Base-by-base conservation (phyloP, 2,329 filamentous ascomycete genomes). In the Juglanconis juglandina region DNA sequence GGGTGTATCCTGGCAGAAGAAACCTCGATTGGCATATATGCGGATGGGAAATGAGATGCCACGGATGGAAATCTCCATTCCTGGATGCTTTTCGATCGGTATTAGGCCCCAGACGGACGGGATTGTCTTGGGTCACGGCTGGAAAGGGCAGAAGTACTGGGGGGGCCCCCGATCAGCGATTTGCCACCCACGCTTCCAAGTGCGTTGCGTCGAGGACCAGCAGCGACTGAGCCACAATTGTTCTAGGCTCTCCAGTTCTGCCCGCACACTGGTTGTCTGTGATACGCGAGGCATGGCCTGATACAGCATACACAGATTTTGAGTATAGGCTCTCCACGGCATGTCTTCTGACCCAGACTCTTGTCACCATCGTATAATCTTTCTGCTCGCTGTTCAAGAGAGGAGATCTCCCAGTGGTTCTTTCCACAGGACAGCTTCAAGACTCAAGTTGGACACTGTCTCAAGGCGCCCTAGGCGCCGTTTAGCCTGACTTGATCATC, bases 191-290 rank as follows among this genome's bases (percentile, higher is more conserved):
- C 50, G 13, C 34, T 24, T 5, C 35, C 46, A 13, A 34, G 11
- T 35, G 10, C 5, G 37, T 35, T 55, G 34, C 44, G 5, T 34
- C 47, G 34, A 58, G 30, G 56, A 53, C 48, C 14, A 59, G 46
- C 56, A 51, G 53, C 51, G 48, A 58, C 62, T 64, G 63, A 66
- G 65, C 65, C 65, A 66, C 65, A 66, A 24, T 66, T 63, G 60
- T 64, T 66, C 65, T 65, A 64, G 64, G 60, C 64, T 54, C 49
- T 37, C 53, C 50, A 48, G 39, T 33, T 53, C 9, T 10, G 24
- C 24, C 24, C 24, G 24, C 24, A 24, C 24, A 24, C 24, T 24
- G 24, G 24, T 24, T 24, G 24, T 24, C 24, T 24, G 24, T 24
- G 24, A 24, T 24, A 24, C 24, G 24, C 24, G 24, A 24, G 24